Conservation (phyloP, 495 filamentous ascomycete genomes). For the Cercophora samala region DNA sequence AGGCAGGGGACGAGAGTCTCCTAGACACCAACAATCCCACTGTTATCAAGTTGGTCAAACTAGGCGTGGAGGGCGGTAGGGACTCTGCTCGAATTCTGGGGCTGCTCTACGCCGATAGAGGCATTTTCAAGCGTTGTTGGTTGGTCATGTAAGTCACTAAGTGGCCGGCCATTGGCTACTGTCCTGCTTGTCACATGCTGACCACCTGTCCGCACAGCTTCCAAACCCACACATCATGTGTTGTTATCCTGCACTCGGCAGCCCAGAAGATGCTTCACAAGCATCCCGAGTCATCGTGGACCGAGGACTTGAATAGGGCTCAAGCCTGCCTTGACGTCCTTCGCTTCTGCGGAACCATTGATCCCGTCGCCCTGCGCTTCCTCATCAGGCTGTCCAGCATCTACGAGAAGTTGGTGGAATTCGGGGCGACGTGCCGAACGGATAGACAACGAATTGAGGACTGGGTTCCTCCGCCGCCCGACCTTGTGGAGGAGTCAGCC, state of each 20-base stretch:
- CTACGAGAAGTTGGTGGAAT: conserved; percentile 13
- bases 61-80: conserved; percentile 28
- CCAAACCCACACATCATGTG: conserved; percentile 33
- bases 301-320: conserved; percentile 26
- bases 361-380: conserved; percentile 27
- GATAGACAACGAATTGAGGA: conserved; percentile 18
- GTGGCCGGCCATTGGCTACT: background rate
- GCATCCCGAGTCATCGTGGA: conserved; percentile 21
- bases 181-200: background rate
- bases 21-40: background rate
- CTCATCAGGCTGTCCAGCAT: conserved; percentile 25
- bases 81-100: conserved; percentile 29
- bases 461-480: conserved; percentile 25
- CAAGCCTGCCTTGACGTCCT: conserved; percentile 29
- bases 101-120: conserved; percentile 26
- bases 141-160: conserved; percentile 31
- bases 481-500: conserved; percentile 3
- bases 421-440: background rate
- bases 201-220: conserved; percentile 18
- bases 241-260: conserved; percentile 30
- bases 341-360: conserved; percentile 24
- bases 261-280: conserved; percentile 32
- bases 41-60: conserved; percentile 16
- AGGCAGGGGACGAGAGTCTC: background rate
- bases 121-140: conserved; percentile 34